phyloP scores from a whole-genome alignment of 371 early-diverging fungal genomes.

The Lichtheimia hyalospora region DNA sequence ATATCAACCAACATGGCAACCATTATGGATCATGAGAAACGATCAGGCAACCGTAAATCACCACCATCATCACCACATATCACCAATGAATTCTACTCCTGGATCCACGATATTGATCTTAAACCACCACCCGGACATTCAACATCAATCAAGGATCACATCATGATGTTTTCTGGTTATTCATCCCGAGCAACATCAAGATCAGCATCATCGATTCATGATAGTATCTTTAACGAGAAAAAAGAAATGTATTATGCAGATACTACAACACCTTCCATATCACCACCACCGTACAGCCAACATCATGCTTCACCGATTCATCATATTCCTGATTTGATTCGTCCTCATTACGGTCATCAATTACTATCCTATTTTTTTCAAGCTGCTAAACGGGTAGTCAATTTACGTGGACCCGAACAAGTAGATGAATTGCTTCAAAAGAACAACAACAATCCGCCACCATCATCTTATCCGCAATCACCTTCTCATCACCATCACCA shows the following conservation, averaged over 20 bases:
- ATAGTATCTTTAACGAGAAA: slow-evolving; percentile 12
- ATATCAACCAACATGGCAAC: slow-evolving; percentile 2
- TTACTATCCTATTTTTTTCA: slow-evolving; percentile 14
- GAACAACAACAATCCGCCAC: not conserved
- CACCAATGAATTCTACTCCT: slow-evolving; percentile 4
- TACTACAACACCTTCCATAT: not conserved
- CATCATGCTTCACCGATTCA: not conserved
- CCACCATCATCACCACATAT: slow-evolving; percentile 11
- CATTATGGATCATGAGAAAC: not conserved
- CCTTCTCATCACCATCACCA: not conserved
- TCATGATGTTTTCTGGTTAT: slow-evolving; percentile 7
- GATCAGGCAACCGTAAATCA: slow-evolving; percentile 2
- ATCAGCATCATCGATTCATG: slow-evolving; percentile 13
- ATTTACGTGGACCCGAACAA: slow-evolving; percentile 32
- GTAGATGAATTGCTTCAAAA: slow-evolving; percentile 8
- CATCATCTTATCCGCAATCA: not conserved
- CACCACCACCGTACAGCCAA: slow-evolving; percentile 12
- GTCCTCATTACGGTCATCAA: not conserved
- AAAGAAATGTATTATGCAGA: slow-evolving; percentile 3
- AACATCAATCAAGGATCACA: slow-evolving; percentile 14
- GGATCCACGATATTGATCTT: slow-evolving; percentile 16
- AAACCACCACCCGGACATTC: not conserved
- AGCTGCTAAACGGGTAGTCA: slow-evolving; percentile 39
- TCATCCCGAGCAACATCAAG: not conserved
- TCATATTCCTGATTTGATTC: not conserved